Evolutionary conservation across 345 rosid species (phyloP), one percentile per base, ranked within the genome.

Genomic region (Aquilaria sinensis): DNA sequence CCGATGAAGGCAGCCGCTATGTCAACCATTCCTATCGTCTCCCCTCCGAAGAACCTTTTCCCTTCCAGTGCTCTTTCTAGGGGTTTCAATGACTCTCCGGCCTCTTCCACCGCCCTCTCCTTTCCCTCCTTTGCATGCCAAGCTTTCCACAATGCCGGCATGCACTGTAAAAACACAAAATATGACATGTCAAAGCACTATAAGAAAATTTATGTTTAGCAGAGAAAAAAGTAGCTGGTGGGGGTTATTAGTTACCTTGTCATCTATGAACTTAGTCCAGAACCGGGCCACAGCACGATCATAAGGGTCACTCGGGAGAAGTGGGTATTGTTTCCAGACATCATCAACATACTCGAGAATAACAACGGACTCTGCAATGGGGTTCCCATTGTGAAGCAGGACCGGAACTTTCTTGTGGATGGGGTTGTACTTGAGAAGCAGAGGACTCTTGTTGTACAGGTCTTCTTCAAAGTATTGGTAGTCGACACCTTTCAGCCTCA

Each of bases 391-490:
- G 31, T 72, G 69, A 31, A 72, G 5, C 9, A 72, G 68, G 6
- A 72, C 77, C 4, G 77, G 77, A 34, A 73, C 56, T 55, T 55
- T 65, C 60, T 74, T 55, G 67, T 61, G 29, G n/a, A 69, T 30
- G 6, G 77, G 74, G 23, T 69, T 74, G 61, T 7, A 47, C 2
- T 60, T 5, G 11, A 69, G 74, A 56, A 69, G 77, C 10, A 60
- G 61, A 60, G 64, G 47, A 43, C 77, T 74, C 57, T 74, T 74
- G 58, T 74, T 69, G 31, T 10, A 0, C 2, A 67, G 8, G 45
- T 72, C 67, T 15, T 58, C 61, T 33, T 58, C 62, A 1, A 66
- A 9, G 30, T 11, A 9, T 43, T 71, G 57, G 51, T 57, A 67
- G 1, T 12, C 23, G 49, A 72, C 47, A 10, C 68, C 68, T 29